These are phyloP conservation scores for Naematelia aurantialba DNA, from an alignment of 768 basidiomycete genomes.

Conservation along the genomic window DNA sequence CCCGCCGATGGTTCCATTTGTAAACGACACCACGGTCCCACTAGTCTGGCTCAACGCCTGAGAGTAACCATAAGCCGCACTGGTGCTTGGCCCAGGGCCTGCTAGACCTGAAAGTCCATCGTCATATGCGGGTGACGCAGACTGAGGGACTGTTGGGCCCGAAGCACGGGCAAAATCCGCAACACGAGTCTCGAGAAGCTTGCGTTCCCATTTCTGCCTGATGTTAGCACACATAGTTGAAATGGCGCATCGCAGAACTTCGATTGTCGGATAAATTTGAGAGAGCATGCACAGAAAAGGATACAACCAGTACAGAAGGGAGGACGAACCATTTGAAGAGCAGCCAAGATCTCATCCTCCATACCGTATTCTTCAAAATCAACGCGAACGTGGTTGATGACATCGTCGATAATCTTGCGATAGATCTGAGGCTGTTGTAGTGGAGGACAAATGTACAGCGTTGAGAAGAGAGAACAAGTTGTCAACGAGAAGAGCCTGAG, in stretches of 20 bases:
- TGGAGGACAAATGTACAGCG: no score
- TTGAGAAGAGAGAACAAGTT: conserved; percentile 52
- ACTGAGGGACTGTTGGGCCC: conserved; percentile 56
- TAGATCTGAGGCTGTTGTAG: conserved; percentile 80
- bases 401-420: conserved; percentile 93
- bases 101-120: conserved; percentile 24
- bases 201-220: conserved; percentile 88
- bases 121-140: conserved; percentile 62
- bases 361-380: conserved; percentile 98
- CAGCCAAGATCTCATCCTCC: conserved; percentile 79
- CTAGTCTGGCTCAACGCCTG: background rate
- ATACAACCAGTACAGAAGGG: background rate
- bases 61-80: background rate
- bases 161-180: conserved; percentile 75
- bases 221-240: background rate
- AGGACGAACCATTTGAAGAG: conserved; percentile 70
- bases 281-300: background rate
- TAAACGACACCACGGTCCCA: conserved; percentile 3
- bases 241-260: background rate
- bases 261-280: background rate
- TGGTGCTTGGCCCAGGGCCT: conserved; percentile 6
- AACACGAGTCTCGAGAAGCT: conserved; percentile 87
- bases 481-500: conserved; percentile 54
- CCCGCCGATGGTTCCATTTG: conserved; percentile 10
- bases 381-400: conserved; percentile 75